Percentiles rank a stretch among this genome's conserved stretches.
Evolutionary conservation across 768 basidiomycete genomes (phyloP).

Genomic region (Steccherinum ochraceum): DNA sequence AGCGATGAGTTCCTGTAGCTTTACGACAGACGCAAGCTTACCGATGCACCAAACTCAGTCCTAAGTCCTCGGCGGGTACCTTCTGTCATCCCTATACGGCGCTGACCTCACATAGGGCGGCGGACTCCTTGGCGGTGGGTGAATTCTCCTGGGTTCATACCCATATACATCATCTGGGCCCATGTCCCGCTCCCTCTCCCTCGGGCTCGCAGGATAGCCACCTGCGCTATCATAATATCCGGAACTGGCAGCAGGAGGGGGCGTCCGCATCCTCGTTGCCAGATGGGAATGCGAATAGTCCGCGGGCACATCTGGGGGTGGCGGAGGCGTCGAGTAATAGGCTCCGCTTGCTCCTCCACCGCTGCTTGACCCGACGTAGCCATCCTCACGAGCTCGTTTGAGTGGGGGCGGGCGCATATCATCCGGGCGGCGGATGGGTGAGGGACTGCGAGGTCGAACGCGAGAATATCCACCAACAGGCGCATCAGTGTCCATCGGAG

Average conservation of each 20-base stretch:
- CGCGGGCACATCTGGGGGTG: conserved; percentile 3
- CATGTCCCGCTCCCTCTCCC: conserved; percentile 5
- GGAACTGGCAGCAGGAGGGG: conserved; percentile 10
- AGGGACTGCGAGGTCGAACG: conserved; percentile 22
- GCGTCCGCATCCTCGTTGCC: conserved; percentile 13
- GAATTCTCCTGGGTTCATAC: background rate
- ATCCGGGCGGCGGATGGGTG: conserved; percentile 15
- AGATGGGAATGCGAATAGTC: conserved; percentile 7
- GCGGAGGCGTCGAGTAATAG: conserved; percentile 10
- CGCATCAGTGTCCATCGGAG: conserved; percentile 6
- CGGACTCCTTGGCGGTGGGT: background rate
- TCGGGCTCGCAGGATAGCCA: conserved; percentile 5
- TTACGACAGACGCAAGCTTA: no score
- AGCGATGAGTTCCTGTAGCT: no score
- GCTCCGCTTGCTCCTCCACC: background rate
- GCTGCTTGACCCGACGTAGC: conserved; percentile 1
- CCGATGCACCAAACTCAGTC: no score
- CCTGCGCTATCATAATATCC: conserved; percentile 19
- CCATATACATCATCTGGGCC: background rate
- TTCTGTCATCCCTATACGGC: conserved; percentile 9
- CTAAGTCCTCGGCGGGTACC: conserved; percentile 5
- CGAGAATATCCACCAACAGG: conserved; percentile 11
- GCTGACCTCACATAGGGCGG: background rate
- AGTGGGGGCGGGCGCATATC: conserved; percentile 19
- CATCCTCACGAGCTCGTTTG: conserved; percentile 22